Conservation (phyloP, 768 basidiomycete genomes). For the Hypholoma sublateritium region DNA sequence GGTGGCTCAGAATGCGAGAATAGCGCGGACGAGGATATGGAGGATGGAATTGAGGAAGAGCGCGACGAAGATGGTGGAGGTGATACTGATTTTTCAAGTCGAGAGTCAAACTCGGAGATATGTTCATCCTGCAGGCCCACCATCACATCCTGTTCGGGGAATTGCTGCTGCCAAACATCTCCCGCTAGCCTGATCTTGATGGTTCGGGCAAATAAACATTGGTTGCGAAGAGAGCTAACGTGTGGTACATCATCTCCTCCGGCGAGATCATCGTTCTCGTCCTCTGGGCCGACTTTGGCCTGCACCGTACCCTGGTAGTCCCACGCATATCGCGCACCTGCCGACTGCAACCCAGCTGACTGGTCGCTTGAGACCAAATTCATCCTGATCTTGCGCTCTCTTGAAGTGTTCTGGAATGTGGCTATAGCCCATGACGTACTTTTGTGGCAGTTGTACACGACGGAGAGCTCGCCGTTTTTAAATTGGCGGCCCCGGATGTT, state of each 20-base stretch:
- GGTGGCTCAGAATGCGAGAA: too few species aligned
- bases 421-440: slow-evolving; percentile 24
- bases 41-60: too few species aligned
- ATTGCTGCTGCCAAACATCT: background rate
- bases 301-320: background rate
- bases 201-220: slow-evolving; percentile 10
- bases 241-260: slow-evolving; percentile 4
- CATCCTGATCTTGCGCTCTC: background rate
- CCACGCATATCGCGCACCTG: background rate
- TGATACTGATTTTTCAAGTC: too few species aligned
- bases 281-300: slow-evolving; percentile 11
- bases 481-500: background rate
- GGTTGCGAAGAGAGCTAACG: slow-evolving; percentile 5
- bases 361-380: background rate
- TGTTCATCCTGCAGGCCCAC: background rate
- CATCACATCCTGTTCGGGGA: background rate
- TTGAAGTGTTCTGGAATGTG: slow-evolving; percentile 7
- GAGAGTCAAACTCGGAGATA: background rate
- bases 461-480: slow-evolving; percentile 23
- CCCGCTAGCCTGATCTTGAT: background rate
- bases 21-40: too few species aligned
- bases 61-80: too few species aligned
- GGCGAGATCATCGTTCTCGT: slow-evolving; percentile 8
- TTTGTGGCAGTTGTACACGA: slow-evolving; percentile 25
- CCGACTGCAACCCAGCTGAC: background rate